phyloP scores from a whole-genome alignment of 768 basidiomycete species.

The Suillus sp. region DNA sequence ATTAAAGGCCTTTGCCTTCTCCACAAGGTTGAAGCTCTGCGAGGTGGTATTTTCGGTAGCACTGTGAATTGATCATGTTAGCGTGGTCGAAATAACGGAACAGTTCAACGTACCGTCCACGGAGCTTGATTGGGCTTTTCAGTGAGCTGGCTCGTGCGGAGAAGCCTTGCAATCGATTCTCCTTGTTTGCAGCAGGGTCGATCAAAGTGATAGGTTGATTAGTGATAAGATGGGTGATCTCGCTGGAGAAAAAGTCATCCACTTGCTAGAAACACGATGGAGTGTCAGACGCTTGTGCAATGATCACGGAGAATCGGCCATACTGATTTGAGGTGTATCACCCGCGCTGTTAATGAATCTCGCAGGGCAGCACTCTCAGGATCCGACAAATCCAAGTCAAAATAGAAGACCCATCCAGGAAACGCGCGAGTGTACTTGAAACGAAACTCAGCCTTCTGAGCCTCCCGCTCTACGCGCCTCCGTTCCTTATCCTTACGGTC shows the following conservation, averaged over 20 bases:
- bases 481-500: constrained; percentile 49
- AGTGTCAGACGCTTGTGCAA: constrained; percentile 8
- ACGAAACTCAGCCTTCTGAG: constrained; percentile 70
- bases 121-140: constrained; percentile 69
- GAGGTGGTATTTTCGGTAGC: constrained; percentile 32
- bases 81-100: not conserved
- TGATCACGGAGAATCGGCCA: constrained; percentile 34
- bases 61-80: constrained; percentile 22
- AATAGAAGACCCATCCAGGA: constrained; percentile 82
- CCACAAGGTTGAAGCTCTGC: constrained; percentile 51
- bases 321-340: constrained; percentile 77
- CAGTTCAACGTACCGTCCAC: constrained; percentile 50
- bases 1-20: constrained; percentile 66
- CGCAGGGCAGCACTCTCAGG: constrained; percentile 38
- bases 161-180: constrained; percentile 49
- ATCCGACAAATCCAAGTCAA: constrained; percentile 63
- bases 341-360: constrained; percentile 51
- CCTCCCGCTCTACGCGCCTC: constrained; percentile 52
- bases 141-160: constrained; percentile 35
- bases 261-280: constrained; percentile 53
- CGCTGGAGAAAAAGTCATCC: constrained; percentile 86
- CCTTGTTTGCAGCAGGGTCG: constrained; percentile 55
- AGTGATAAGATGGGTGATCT: constrained; percentile 88
- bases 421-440: constrained; percentile 86
- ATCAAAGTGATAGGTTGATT: constrained; percentile 46